Evolutionary conservation across 257 asterid genomes (phyloP), one percentile per base, ranked within the genome.

Genomic region (Plantago ovata): DNA sequence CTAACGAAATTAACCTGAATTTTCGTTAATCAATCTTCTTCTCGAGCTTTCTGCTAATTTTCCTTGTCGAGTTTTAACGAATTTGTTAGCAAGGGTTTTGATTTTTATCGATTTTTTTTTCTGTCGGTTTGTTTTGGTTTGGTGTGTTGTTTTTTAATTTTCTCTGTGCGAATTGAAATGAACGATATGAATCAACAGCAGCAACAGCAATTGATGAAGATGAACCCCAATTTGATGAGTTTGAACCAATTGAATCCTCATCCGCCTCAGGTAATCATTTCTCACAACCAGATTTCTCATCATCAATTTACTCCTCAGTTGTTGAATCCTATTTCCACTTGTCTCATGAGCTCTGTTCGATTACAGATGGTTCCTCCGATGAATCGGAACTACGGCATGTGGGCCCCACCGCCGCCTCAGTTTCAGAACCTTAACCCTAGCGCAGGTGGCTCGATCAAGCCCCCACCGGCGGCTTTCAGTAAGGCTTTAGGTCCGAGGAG

Each of bases 401-500:
- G 95, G 96, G 59, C 57, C 6, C 92, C 78, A 20, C 85, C 74
- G 61, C 84, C 74, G 61, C 82, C 61, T 45, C 85, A 72, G 66
- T 85, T 72, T 61, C 84, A 63, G 42, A 89, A 84, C 72, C 84
- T 84, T 60, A 81, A 77, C 64, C 68, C 69, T 8, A 70, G 38
- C 23, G 13, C 58, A 69, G 32, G 6, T 53, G 72, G 62, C 10
- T 56, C 76, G 11, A 44, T 53, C 56, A 75, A 73, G 22, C 84
- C 71, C 10, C 81, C 69, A 0, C 41, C 62, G 4, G 47, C 59
- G 0, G 22, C 77, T 41, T 64, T 72, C 18, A 63, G 59, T 10
- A 80, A 83, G 60, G 44, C 85, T 16, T 68, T 83, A 59, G 95
- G 88, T 15, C 86, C 89, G 7, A 67, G 95, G 59, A 81, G 56